phyloP scores from a whole-genome alignment of 495 filamentous ascomycete genomes.

The Thermochaetoides thermophila region DNA sequence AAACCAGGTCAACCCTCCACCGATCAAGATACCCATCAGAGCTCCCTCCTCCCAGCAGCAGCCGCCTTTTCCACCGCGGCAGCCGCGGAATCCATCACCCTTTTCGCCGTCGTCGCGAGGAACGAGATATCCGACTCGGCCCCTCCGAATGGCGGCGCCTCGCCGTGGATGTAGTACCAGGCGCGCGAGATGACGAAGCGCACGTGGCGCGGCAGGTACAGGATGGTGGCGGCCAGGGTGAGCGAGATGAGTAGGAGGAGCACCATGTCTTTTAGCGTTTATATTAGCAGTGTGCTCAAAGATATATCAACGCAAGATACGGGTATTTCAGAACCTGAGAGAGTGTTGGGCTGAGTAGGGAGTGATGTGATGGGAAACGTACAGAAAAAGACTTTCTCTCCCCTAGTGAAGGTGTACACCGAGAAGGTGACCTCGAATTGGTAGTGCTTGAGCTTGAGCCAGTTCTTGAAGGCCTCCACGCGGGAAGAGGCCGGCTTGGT shows the following conservation, averaged over 20 bases:
- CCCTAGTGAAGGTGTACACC: slow-evolving; percentile 33
- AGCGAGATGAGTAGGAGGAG: slow-evolving; percentile 76
- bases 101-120: too few species aligned
- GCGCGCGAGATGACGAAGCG: slow-evolving; percentile 60
- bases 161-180: slow-evolving; percentile 88
- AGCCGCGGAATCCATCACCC: too few species aligned
- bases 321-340: background rate
- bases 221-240: slow-evolving; percentile 66
- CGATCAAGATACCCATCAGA: too few species aligned
- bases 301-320: background rate
- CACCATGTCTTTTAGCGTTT: slow-evolving; percentile 80
- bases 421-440: slow-evolving; percentile 33
- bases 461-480: slow-evolving; percentile 31
- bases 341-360: background rate
- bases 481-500: too few species aligned
- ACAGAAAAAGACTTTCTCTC: slow-evolving; percentile 35
- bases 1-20: too few species aligned
- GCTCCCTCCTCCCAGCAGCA: too few species aligned
- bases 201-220: slow-evolving; percentile 89
- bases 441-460: slow-evolving; percentile 34
- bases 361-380: slow-evolving; percentile 6
- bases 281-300: background rate
- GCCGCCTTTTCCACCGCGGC: too few species aligned
- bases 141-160: too few species aligned
- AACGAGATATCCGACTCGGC: too few species aligned